Evolutionary conservation across 352 stramenopile species (phyloP).

Genomic region (Globisporangium heterothallicum): DNA sequence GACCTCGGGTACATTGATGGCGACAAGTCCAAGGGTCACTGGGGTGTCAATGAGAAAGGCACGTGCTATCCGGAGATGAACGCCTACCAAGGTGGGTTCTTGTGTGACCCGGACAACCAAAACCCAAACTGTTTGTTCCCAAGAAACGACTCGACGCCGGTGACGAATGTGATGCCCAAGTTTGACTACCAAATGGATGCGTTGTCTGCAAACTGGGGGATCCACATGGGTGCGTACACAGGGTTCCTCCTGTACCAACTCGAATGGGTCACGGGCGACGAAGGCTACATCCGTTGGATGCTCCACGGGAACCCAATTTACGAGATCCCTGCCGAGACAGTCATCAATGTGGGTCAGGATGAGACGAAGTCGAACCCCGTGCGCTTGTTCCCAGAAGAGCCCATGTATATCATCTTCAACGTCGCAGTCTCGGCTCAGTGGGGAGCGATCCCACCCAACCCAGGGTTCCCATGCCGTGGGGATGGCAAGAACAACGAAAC

Average conservation of each 20-base stretch:
- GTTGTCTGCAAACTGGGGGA: constrained; percentile 60
- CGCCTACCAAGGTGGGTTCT: constrained; percentile 52
- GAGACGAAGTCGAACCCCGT: constrained; percentile 36
- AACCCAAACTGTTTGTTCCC: constrained; percentile 38
- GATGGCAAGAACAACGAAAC: constrained; percentile 35
- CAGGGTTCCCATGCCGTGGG: constrained; percentile 44
- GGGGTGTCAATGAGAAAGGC: constrained; percentile 67
- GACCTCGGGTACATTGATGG: constrained; percentile 53
- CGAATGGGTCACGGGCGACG: constrained; percentile 64
- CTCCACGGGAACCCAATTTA: constrained; percentile 53
- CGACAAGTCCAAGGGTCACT: constrained; percentile 29
- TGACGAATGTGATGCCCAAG: constrained; percentile 50
- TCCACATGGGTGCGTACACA: constrained; percentile 62
- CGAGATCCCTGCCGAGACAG: constrained; percentile 54
- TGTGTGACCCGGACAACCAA: constrained; percentile 61
- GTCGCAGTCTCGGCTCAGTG: constrained; percentile 88
- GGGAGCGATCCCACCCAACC: constrained; percentile 61
- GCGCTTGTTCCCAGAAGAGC: constrained; percentile 78
- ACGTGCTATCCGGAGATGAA: constrained; percentile 60
- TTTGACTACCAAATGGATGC: constrained; percentile 79
- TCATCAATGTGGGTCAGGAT: constrained; percentile 43
- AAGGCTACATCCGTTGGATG: constrained; percentile 69
- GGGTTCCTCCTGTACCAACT: constrained; percentile 56
- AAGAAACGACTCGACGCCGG: constrained; percentile 36
- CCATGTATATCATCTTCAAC: constrained; percentile 94